Percentiles rank a stretch among this genome's conserved stretches.
Conservation (phyloP, 2,329 filamentous ascomycete genomes). For the Pyrenophora seminiperda region DNA sequence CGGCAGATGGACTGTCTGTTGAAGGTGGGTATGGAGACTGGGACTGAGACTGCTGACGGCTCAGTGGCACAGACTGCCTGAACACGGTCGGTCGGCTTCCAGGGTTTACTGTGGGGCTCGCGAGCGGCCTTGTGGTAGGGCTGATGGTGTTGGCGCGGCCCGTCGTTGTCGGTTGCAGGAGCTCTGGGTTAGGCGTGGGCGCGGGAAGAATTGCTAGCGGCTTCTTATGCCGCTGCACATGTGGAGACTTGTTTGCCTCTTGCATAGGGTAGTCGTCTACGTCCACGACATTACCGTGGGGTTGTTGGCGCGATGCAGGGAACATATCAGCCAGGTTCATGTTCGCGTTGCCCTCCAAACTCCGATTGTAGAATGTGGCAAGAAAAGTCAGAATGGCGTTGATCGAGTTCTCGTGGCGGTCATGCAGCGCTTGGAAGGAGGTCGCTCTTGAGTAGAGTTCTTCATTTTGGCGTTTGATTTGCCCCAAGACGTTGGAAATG, state of each 20-base stretch:
- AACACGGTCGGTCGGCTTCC: slow-evolving; percentile 30
- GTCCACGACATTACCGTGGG: slow-evolving; percentile 66
- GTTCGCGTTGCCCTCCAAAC: slow-evolving; percentile 79
- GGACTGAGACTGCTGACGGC: slow-evolving; percentile 21
- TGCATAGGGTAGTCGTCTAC: slow-evolving; percentile 60
- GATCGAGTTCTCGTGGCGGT: slow-evolving; percentile 97
- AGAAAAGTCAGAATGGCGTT: slow-evolving; percentile 98
- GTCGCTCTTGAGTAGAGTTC: slow-evolving; percentile 86
- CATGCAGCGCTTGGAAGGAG: slow-evolving; percentile 88
- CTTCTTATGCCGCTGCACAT: slow-evolving; percentile 45
- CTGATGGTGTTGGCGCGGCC: slow-evolving; percentile 42
- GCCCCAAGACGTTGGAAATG: slow-evolving; percentile 81
- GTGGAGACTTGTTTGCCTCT: slow-evolving; percentile 38
- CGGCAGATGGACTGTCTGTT: slow-evolving; percentile 13
- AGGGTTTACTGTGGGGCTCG: slow-evolving; percentile 33
- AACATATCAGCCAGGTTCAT: slow-evolving; percentile 87
- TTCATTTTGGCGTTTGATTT: slow-evolving; percentile 83
- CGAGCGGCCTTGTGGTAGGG: slow-evolving; percentile 32
- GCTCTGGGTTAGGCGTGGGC: slow-evolving; percentile 33
- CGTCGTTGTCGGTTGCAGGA: slow-evolving; percentile 20
- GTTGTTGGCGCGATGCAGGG: slow-evolving; percentile 64
- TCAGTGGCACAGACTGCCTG: slow-evolving; percentile 26
- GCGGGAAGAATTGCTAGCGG: slow-evolving; percentile 48
- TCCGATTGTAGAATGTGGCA: slow-evolving; percentile 94
- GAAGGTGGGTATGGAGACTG: slow-evolving; percentile 15